Evolutionary conservation across 2,329 filamentous ascomycete genomes (phyloP).

Genomic region (Aspergillus luchuensis): DNA sequence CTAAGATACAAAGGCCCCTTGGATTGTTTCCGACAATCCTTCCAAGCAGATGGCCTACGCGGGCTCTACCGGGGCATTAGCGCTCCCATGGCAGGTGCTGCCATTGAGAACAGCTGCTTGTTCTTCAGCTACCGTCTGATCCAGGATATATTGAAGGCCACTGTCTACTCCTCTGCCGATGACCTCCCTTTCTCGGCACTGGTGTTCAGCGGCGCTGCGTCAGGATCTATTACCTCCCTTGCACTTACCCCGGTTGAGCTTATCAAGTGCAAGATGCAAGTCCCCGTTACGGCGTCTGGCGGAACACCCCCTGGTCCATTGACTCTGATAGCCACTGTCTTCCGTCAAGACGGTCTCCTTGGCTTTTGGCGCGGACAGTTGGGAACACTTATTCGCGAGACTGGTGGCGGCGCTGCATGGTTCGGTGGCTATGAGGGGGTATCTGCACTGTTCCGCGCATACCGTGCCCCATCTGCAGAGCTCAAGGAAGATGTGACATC

Average conservation of each 20-base stretch:
- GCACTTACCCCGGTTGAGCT: constrained; percentile 94
- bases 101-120: constrained; percentile 85
- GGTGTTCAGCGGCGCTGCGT: constrained; percentile 77
- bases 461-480: constrained; percentile 38
- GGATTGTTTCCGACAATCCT: constrained; percentile 89
- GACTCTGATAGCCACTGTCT: constrained; percentile 75
- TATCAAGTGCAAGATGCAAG: constrained; percentile 98
- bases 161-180: constrained; percentile 57
- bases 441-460: constrained; percentile 67
- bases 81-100: constrained; percentile 86
- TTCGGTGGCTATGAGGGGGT: constrained; percentile 88
- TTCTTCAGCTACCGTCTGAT: constrained; percentile 84
- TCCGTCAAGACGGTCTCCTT: constrained; percentile 74
- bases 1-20: constrained; percentile 81
- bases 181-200: constrained; percentile 74
- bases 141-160: constrained; percentile 65
- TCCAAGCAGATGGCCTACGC: constrained; percentile 74
- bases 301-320: constrained; percentile 62
- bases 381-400: constrained; percentile 90
- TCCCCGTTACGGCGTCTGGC: constrained; percentile 53
- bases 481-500: constrained; percentile 10
- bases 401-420: constrained; percentile 91
- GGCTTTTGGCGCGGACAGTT: constrained; percentile 97
- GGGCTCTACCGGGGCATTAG: constrained; percentile 91
- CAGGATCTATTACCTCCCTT: constrained; percentile 85